These are phyloP conservation scores for Ilyonectria mors-panacis DNA, from an alignment of 2,329 filamentous ascomycete species.

Conservation along the genomic window DNA sequence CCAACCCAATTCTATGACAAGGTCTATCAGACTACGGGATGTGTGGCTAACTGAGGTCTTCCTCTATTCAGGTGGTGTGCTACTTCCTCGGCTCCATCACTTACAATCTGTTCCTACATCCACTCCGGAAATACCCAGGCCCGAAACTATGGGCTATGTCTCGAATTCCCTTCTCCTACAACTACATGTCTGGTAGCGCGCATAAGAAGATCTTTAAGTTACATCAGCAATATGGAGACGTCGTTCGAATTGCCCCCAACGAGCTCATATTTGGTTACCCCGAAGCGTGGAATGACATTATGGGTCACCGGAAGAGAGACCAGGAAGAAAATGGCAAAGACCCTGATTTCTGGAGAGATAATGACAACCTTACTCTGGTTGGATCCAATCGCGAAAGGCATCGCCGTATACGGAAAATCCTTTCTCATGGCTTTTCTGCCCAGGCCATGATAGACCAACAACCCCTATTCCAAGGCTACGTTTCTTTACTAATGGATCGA, in stretches of 20 bases:
- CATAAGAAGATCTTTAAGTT: not conserved
- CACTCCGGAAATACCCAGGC: constrained; percentile 19
- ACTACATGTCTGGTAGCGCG: not conserved
- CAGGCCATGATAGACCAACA: constrained; percentile 49
- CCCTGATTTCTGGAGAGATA: constrained; percentile 13
- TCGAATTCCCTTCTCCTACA: not conserved
- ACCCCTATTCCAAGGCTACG: constrained; percentile 41
- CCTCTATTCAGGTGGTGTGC: too few relatives aligned
- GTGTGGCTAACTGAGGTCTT: too few relatives aligned
- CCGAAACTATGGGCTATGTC: constrained; percentile 12
- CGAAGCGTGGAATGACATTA: too few relatives aligned
- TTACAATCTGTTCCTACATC: constrained; percentile 17
- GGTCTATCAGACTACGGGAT: too few relatives aligned
- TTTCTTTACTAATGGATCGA: constrained; percentile 40
- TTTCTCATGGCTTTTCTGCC: constrained; percentile 47
- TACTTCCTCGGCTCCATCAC: not conserved
- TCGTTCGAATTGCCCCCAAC: constrained; percentile 14
- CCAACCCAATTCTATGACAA: too few relatives aligned
- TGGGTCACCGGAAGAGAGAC: not conserved
- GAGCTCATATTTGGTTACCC: constrained; percentile 13
- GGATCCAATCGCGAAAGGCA: constrained; percentile 14
- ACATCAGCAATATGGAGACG: constrained; percentile 11
- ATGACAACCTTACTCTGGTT: constrained; percentile 16
- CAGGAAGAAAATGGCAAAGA: constrained; percentile 24
- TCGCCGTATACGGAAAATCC: constrained; percentile 30